Conservation (phyloP, 2,329 filamentous ascomycete genomes). For the Pseudohalonectria lignicola region DNA sequence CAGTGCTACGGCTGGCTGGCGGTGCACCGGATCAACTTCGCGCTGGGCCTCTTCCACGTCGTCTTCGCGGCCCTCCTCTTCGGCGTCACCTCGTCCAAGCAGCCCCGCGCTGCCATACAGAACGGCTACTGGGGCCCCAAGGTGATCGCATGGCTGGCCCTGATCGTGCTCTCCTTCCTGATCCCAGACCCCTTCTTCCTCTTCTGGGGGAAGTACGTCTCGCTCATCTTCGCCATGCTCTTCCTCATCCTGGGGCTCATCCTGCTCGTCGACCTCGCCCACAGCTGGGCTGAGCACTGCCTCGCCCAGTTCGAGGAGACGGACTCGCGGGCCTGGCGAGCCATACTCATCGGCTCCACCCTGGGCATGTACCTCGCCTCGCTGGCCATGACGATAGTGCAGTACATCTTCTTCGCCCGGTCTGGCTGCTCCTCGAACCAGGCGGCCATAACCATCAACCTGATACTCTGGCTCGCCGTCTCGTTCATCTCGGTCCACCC, state of each 20-base stretch:
- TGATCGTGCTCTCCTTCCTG: conserved; percentile 87
- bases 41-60: conserved; percentile 86
- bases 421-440: conserved; percentile 90
- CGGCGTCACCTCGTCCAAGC: conserved; percentile 77
- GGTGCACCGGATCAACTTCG: conserved; percentile 96
- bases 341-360: conserved; percentile 81
- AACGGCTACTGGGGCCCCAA: conserved; percentile 99
- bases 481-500: conserved; percentile 85
- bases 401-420: conserved; percentile 91
- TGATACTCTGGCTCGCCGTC: conserved; percentile 70
- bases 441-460: conserved; percentile 86
- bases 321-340: conserved; percentile 77
- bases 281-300: conserved; percentile 96
- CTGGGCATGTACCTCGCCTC: conserved; percentile 88
- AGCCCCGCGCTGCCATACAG: conserved; percentile 78
- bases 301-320: conserved; percentile 84
- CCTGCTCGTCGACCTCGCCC: conserved; percentile 85
- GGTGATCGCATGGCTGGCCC: conserved; percentile 74
- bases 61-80: conserved; percentile 75
- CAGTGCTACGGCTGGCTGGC: conserved; percentile 93
- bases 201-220: conserved; percentile 90
- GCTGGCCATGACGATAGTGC: conserved; percentile 86
- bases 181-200: conserved; percentile 94
- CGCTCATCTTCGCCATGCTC: conserved; percentile 77
- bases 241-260: conserved; percentile 91